These are phyloP conservation scores for Blastocystis hominis DNA, from an alignment of 352 stramenopile genomes.

Conservation along the genomic window DNA sequence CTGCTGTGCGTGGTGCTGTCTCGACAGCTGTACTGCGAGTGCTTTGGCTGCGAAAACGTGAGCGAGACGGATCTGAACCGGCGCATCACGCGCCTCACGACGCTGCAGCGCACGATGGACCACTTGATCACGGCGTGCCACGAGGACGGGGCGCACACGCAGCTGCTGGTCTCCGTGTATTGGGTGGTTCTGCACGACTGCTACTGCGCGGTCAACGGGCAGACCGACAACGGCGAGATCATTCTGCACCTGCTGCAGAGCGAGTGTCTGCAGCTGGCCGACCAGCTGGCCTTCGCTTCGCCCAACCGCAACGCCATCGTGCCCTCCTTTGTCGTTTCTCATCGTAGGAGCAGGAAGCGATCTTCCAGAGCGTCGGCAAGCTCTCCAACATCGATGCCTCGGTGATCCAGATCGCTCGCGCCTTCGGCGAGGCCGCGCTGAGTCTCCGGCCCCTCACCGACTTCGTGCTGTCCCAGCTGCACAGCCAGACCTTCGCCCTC, in stretches of 20 bases:
- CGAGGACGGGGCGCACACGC: not conserved
- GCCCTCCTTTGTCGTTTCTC: not conserved
- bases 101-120: not conserved
- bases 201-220: not conserved
- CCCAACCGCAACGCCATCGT: not conserved
- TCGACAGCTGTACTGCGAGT: not conserved
- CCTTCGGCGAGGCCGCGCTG: not conserved
- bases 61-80: not conserved
- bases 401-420: not conserved
- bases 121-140: not conserved
- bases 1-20: not conserved
- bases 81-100: not conserved
- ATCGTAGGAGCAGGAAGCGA: not conserved
- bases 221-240: not conserved
- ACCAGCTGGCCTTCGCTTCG: not conserved
- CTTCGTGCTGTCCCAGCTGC: not conserved
- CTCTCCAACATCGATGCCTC: not conserved
- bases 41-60: not conserved
- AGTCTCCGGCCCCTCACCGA: not conserved
- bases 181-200: not conserved
- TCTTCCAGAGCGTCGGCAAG: not conserved
- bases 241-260: not conserved
- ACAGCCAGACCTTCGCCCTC: not conserved
- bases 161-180: not conserved
- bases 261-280: not conserved